Conservation (phyloP, 345 rosid species). For the Melaleuca quinquenervia region DNA sequence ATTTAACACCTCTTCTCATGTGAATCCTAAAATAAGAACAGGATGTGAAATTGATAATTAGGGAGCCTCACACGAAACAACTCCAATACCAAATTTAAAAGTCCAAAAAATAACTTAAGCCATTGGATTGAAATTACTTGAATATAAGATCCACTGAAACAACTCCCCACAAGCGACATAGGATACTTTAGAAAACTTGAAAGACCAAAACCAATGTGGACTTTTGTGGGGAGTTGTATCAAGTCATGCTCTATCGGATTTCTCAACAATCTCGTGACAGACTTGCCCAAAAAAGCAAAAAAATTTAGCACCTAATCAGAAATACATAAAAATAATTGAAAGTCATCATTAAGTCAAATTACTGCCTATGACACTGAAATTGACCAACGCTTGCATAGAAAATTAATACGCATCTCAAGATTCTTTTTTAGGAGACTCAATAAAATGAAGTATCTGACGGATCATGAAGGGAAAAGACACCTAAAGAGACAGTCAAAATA, state of each 20-base stretch:
- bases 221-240: neutral
- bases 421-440: neutral
- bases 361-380: neutral
- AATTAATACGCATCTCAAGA: neutral
- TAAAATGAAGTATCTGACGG: neutral
- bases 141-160: no score
- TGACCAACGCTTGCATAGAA: neutral
- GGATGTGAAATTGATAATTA: neutral
- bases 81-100: neutral
- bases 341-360: neutral
- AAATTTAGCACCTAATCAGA: neutral
- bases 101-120: neutral
- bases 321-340: neutral
- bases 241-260: neutral
- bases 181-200: no score
- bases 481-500: neutral
- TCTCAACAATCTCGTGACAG: neutral
- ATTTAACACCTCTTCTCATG: neutral
- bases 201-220: neutral
- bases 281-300: neutral
- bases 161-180: no score
- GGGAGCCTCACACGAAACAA: neutral
- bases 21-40: neutral
- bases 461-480: neutral
- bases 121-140: neutral